Conservation (phyloP, 257 asterid genomes). For the Solanum tarapatanum region DNA sequence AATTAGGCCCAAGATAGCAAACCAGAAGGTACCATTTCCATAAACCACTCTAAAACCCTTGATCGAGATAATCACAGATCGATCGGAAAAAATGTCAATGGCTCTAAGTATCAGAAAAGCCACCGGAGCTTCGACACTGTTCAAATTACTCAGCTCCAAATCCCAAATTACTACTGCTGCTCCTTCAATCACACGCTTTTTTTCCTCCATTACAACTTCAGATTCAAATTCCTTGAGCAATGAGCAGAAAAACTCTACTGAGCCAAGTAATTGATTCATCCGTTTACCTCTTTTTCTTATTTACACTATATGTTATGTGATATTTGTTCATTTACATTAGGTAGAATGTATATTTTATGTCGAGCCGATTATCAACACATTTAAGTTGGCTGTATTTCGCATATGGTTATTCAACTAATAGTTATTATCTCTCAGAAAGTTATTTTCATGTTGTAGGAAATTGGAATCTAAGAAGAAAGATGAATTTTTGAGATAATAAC, state of each 20-base stretch:
- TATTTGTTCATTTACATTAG: not conserved
- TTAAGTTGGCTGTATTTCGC: not conserved
- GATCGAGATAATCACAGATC: not conserved
- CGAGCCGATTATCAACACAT: not conserved
- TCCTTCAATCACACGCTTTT: not conserved
- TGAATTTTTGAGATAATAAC: not conserved
- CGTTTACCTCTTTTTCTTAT: not conserved
- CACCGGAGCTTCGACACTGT: not conserved
- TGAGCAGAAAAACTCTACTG: not conserved
- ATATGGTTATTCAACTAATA: not conserved
- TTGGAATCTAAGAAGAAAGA: not conserved
- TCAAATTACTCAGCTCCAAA: not conserved
- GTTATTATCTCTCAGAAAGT: not conserved
- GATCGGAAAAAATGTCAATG: not conserved
- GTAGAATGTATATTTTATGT: not conserved
- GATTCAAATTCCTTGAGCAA: not conserved
- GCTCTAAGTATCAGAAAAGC: not conserved
- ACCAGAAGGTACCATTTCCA: not conserved
- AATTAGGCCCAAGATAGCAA: not conserved
- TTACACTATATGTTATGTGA: not conserved
- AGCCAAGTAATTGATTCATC: not conserved
- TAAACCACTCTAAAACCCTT: not conserved
- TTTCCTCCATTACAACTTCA: not conserved
- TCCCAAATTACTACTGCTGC: not conserved
- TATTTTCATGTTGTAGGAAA: not conserved